Evolutionary conservation across 768 basidiomycete species (phyloP), one percentile per base, ranked within the genome.

Genomic region (Rhizopogon roseolus): DNA sequence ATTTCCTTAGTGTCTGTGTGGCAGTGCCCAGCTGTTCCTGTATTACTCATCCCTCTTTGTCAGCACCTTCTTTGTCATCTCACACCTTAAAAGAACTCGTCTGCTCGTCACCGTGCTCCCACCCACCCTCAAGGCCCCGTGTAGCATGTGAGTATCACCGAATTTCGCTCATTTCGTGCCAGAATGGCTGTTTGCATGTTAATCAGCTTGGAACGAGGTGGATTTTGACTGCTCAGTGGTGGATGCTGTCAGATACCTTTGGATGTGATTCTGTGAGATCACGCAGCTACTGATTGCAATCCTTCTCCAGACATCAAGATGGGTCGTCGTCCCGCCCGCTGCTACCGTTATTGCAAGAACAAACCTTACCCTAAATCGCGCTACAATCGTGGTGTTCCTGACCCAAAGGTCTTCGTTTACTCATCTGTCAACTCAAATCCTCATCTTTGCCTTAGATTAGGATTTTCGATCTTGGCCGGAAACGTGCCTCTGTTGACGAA

Each of bases 261-360:
- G 19, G 51, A 52, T 52, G 29, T 25, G 22, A 52, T 32, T 36
- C 14, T 34, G 22, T 11, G 17, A 27, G 3, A n/a, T n/a, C 44
- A 16, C 9, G 1, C 17, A 45, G 19, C 17, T 22, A 34, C 28
- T 42, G 49, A 49, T 27, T 17, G 17, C 49, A 48, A 17, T 10
- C 36, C 9, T 16, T 29, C 14, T 29, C 7, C 36, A 53, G 52
- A 42, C 44, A 44, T 52, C 60, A 81, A 68, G 65, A 97, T 97
- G 94, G 94, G 94, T 82, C 92, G 93, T 72, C 91, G 93, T 80
- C 93, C 94, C 60, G 93, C 94, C 76, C 88, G 91, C 66, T 97
- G 93, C 85, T 96, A 96, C 80, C 88, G 94, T 63, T 98, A 98
- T 80, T 98, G 94, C 84, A 98, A 98, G 79, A 96, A 95, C 84